Conservation (phyloP, 2,329 filamentous ascomycete genomes). For the Peltaster fructicola region DNA sequence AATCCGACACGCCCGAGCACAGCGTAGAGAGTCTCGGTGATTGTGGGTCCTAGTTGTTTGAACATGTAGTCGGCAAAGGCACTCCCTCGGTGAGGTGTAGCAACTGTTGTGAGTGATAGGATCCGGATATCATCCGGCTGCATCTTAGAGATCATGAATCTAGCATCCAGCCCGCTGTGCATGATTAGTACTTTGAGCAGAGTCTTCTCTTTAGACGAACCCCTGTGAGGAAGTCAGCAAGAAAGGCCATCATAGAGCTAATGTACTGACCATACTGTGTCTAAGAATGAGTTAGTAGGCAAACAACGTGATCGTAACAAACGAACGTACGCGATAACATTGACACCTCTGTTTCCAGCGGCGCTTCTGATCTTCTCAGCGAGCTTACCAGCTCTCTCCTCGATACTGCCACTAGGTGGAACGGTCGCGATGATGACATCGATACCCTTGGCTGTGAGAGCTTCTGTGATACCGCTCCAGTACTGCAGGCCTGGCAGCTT, state of each 20-base stretch:
- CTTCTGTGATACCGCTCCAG: conserved; percentile 46
- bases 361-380: conserved; percentile 34
- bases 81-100: conserved; percentile 43
- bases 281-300: conserved; percentile 12
- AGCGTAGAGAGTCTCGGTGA: conserved; percentile 37
- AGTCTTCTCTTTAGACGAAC: conserved; percentile 10
- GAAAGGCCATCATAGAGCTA: neutral
- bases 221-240: conserved; percentile 3
- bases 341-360: conserved; percentile 40
- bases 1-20: conserved; percentile 36
- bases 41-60: conserved; percentile 35
- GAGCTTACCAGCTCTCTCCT: conserved; percentile 36
- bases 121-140: conserved; percentile 54
- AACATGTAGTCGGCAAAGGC: conserved; percentile 46
- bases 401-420: conserved; percentile 41
- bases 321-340: conserved; percentile 42
- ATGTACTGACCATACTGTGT: conserved; percentile 36
- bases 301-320: neutral
- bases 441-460: conserved; percentile 36
- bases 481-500: conserved; percentile 41
- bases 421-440: conserved; percentile 45
- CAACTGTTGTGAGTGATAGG: conserved; percentile 46
- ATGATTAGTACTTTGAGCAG: conserved; percentile 2
- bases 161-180: conserved; percentile 40
- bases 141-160: conserved; percentile 45